Evolutionary conservation across 208 protist species (phyloP), one percentile per base, ranked within the genome.

Genomic region (Crithidia expoeki): DNA sequence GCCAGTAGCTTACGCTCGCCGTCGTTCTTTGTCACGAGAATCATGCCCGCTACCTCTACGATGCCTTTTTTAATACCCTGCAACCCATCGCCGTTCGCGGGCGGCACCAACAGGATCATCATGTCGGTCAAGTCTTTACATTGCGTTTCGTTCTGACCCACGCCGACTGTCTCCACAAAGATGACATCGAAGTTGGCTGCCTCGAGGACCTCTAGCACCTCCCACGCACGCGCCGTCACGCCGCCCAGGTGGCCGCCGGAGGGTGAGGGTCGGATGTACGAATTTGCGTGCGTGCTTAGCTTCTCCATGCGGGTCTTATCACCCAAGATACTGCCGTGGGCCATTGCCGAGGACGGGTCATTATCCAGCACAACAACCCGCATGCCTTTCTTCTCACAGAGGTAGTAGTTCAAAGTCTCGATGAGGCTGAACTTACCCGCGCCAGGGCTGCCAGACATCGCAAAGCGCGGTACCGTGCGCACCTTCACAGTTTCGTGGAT

Each of bases 91-190:
- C 97, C 97, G 59, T 82, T 93, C 1, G 83, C 94, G 1, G 97
- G 97, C 10, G 94, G 92, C 12, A 98, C 80, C 0, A 98, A 76
- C 19, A 99, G 74, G 9, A 95, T 49, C 68, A 98, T 97, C 56
- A 97, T 74, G 72, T 99, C 97, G 0, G 95, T 93, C 61, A 98
- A 83, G 34, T 97, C 81, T 14, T 88, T 90, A 11, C 96, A 97
- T 19, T 80, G 84, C 16, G 83, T 89, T 52, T 94, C 93, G 38
- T 80, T 89, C 79, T 97, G 90, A 7, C 97, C 97, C 1, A 99
- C 98, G 21, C 98, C 98, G 30, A 99, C 97, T 10, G 98, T 99
- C 46, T 99, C 98, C 2, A 99, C 81, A n/a, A 99, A 68, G 21
- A 98, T 73, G 1, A 91, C 84, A 46, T 98, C 92, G 64, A 96